These are phyloP conservation scores for Chlorella vulgaris DNA, from an alignment of 139 green algal species.

Conservation along the genomic window DNA sequence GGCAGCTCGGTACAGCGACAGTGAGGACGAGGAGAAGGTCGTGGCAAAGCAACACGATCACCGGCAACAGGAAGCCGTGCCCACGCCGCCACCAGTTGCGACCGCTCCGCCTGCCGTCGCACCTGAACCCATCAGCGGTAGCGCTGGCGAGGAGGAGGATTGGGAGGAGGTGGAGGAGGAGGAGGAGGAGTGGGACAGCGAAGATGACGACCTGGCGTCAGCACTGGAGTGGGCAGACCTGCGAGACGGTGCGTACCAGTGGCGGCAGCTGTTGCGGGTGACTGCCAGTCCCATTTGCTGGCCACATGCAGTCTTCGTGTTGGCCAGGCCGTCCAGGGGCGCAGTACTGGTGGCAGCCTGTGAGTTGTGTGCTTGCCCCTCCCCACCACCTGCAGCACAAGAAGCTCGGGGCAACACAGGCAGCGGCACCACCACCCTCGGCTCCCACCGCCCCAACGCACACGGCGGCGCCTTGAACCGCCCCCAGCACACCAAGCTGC, in stretches of 20 bases:
- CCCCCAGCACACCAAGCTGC: background rate
- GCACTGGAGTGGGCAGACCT: constrained; percentile 80
- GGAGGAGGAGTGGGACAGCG: constrained; percentile 49
- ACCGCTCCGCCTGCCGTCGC: background rate
- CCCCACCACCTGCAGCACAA: background rate
- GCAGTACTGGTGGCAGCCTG: too few species aligned
- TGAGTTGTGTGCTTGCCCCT: background rate
- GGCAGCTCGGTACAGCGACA: constrained; percentile 24
- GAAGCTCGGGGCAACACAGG: constrained; percentile 29
- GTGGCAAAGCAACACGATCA: background rate
- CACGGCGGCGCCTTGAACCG: constrained; percentile 38
- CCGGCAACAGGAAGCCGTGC: background rate
- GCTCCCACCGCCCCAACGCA: constrained; percentile 35
- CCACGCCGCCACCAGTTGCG: background rate
- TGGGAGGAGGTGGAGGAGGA: constrained; percentile 55
- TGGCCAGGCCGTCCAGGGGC: too few species aligned
- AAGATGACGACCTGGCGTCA: constrained; percentile 61
- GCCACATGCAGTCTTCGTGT: too few species aligned
- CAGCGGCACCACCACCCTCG: background rate
- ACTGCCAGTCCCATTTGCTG: too few species aligned
- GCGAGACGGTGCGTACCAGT: constrained; percentile 62
- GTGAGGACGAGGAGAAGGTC: constrained; percentile 15
- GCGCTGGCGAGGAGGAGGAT: constrained; percentile 1
- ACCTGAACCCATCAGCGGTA: background rate
- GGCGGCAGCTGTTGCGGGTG: background rate